phyloP scores from a whole-genome alignment of 805 yeast species.

The Monosporozyma aerobia region DNA sequence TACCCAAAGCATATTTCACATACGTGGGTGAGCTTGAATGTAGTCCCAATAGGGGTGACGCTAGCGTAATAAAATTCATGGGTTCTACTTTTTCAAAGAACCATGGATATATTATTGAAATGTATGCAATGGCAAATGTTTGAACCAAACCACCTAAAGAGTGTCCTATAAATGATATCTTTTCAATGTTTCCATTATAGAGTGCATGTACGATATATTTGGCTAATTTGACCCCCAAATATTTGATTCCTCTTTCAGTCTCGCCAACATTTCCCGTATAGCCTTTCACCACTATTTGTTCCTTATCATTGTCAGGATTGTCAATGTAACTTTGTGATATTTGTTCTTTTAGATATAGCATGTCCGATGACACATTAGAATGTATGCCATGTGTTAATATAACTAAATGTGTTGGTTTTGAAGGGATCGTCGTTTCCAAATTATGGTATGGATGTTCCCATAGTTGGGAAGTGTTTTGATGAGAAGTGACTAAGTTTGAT shows the following conservation, averaged over 20 bases:
- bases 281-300: conserved; percentile 54
- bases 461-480: conserved; percentile 49
- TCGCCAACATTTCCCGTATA: conserved; percentile 62
- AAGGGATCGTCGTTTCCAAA: conserved; percentile 39
- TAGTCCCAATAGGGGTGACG: conserved; percentile 69
- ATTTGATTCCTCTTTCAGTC: conserved; percentile 71
- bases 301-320: conserved; percentile 30
- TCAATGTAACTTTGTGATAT: conserved; percentile 32
- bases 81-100: conserved; percentile 53
- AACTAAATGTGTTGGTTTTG: conserved; percentile 54
- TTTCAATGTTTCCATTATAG: conserved; percentile 35
- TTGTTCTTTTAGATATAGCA: conserved; percentile 63
- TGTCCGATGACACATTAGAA: conserved; percentile 66
- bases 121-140: conserved; percentile 66
- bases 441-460: conserved; percentile 51
- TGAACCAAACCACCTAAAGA: conserved; percentile 74
- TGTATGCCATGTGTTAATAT: conserved; percentile 70
- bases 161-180: conserved; percentile 69
- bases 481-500: conserved; percentile 38
- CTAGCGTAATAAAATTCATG: conserved; percentile 58
- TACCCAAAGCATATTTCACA: conserved; percentile 56
- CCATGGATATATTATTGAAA: conserved; percentile 57
- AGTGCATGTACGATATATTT: conserved; percentile 47
- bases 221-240: conserved; percentile 60
- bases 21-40: conserved; percentile 68